Evolutionary conservation across 352 stramenopile genomes (phyloP), one percentile per base, ranked within the genome.

Genomic region (Phytophthora litchii): DNA sequence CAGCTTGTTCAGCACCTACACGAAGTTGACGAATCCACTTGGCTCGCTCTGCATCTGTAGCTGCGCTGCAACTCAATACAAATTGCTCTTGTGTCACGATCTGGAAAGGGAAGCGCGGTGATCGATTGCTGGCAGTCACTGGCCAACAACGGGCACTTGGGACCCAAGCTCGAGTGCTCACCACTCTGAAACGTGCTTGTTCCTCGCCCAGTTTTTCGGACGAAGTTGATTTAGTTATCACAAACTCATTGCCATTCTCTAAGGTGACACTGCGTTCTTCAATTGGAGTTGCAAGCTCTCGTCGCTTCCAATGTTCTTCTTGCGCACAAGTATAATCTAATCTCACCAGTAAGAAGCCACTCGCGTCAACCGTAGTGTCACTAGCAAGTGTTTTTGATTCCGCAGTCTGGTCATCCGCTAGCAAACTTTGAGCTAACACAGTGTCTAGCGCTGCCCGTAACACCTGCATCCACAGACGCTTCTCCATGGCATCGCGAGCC

Each of bases 1-100:
- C 61, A 0, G 65, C 76, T 19, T 83, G 74, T 44, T 89, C 76
- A 0, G 69, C 78, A 11, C 78, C 76, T 0, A 65, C n/a, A 13
- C 80, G 78, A 34, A 88, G 76, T 20, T 88, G 80, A 16, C 83
- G 77, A 42, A 91, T 88, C 80, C 80, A 91, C 21, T 74, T 80
- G 6, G 78, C 80, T 25, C 80, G 66, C 16, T 88, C 74, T 3
- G 82, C 32, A 48, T 91, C 80, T 0, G 72, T 83, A 14, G 76
- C 72, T 3, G 80, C 80, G 17, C 78, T 80, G 25, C 78, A 88
- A 50, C 76, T 87, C 23, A 91, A 29, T 3, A 88, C 67, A 45
- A 89, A 69, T 32, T 88, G 80, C 25, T 88, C 74, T 16, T 86
- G 70, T 4, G 80, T 88, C 29, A 88, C 40, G n/a, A 91, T 74